A percentile compares a stretch with the other conserved stretches of the same genome.
Evolutionary conservation across 2,329 filamentous ascomycete species (phyloP).

Genomic region (Colletotrichum sp.): DNA sequence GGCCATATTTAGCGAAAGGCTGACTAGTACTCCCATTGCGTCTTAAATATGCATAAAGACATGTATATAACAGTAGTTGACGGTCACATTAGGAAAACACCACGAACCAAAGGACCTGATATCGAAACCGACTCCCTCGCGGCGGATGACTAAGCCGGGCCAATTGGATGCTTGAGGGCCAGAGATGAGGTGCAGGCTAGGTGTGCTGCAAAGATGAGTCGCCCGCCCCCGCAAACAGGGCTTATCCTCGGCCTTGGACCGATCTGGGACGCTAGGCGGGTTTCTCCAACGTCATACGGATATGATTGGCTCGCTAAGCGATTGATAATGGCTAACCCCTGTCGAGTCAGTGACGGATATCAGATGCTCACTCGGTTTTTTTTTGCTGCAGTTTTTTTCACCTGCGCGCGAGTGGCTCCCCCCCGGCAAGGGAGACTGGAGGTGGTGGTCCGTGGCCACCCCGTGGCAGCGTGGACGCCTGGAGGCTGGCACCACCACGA

Average conservation of each 20-base stretch:
- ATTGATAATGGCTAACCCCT: conserved; percentile 31
- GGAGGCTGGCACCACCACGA: background rate
- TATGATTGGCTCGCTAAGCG: conserved; percentile 36
- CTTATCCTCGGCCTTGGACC: conserved; percentile 16
- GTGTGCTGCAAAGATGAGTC: background rate
- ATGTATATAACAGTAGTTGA: accelerated
- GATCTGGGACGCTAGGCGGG: conserved; percentile 23
- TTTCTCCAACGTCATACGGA: conserved; percentile 36
- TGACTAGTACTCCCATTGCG: background rate
- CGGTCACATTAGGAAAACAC: background rate
- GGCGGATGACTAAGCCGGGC: conserved; percentile 3
- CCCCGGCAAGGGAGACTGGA: background rate
- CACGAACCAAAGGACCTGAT: background rate
- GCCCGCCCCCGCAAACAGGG: conserved; percentile 20
- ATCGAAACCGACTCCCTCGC: background rate
- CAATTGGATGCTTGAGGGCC: background rate
- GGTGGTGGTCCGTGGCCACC: background rate
- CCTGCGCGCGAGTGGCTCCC: background rate
- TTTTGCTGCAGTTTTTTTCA: background rate
- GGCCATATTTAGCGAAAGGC: too few species aligned
- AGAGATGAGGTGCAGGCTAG: background rate
- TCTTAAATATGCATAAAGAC: background rate
- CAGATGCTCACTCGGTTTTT: conserved; percentile 32
- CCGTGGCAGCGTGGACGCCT: background rate
- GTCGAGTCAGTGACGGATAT: conserved; percentile 36